Conservation (phyloP, 2,329 filamentous ascomycete species). For the Aspergillus unguis region DNA sequence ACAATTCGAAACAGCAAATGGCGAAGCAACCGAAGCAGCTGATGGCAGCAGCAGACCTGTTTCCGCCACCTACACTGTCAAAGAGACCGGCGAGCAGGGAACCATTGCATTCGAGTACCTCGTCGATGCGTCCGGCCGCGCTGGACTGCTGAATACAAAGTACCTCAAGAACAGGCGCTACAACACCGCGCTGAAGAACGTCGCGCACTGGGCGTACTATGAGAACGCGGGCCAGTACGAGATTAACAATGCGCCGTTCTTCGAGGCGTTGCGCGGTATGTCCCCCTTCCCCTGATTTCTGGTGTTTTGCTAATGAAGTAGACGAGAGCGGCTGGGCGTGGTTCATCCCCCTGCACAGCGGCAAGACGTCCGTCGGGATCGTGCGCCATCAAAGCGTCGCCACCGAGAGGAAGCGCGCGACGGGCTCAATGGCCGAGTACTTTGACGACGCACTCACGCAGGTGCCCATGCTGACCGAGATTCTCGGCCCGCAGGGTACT, state of each 20-base stretch:
- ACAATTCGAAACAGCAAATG: too few species aligned
- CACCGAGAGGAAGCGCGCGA: not conserved
- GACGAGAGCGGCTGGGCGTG: conserved; percentile 53
- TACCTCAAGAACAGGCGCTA: conserved; percentile 50
- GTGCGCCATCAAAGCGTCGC: not conserved
- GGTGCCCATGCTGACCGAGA: not conserved
- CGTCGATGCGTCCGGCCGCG: conserved; percentile 48
- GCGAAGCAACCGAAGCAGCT: not conserved
- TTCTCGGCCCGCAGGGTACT: not conserved
- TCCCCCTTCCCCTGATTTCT: too few species aligned
- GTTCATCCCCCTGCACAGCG: conserved; percentile 51
- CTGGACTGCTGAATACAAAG: conserved; percentile 46
- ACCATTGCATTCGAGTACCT: conserved; percentile 43
- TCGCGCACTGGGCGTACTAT: conserved; percentile 52
- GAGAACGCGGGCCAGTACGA: conserved; percentile 20
- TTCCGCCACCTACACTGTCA: conserved; percentile 1
- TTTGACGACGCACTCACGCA: not conserved
- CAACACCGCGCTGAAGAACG: conserved; percentile 49
- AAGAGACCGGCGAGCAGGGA: not conserved
- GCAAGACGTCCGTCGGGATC: conserved; percentile 22
- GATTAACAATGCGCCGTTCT: conserved; percentile 1
- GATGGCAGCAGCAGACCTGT: not conserved
- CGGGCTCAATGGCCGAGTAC: not conserved
- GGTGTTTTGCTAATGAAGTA: conserved; percentile 6
- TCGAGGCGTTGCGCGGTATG: conserved; percentile 6